A percentile compares a stretch with the other conserved stretches of the same genome.
Conservation (phyloP, 202 grass and related monocot genomes). For the Panicum hallii region DNA sequence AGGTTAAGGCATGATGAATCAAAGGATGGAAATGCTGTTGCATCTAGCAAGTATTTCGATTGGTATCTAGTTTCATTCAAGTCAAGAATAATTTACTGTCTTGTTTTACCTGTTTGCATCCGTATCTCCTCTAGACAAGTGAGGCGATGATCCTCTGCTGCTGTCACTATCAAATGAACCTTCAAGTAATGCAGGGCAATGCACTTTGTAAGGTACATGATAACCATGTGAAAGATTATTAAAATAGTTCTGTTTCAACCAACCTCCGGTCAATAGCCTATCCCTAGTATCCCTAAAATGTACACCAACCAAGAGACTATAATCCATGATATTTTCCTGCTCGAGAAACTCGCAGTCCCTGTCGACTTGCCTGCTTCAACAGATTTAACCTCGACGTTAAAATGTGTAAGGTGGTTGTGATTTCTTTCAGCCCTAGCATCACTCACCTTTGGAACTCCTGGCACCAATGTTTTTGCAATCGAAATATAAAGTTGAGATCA, state of each 20-base stretch:
- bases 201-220: conserved; percentile 32
- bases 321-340: conserved; percentile 87
- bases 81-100: neutral
- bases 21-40: conserved; percentile 13
- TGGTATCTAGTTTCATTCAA: neutral
- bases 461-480: conserved; percentile 78
- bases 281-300: conserved; percentile 75
- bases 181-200: conserved; percentile 52
- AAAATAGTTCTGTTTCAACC: conserved; percentile 37
- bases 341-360: conserved; percentile 77
- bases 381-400: conserved; percentile 32
- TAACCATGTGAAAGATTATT: conserved; percentile 19
- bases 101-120: conserved; percentile 61
- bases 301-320: conserved; percentile 82
- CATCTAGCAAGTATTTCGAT: conserved; percentile 7
- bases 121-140: conserved; percentile 58
- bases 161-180: conserved; percentile 64
- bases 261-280: conserved; percentile 59
- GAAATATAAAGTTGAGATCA: conserved; percentile 94
- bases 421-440: conserved; percentile 20
- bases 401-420: conserved; percentile 11
- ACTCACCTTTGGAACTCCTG: conserved; percentile 78
- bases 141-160: conserved; percentile 61
- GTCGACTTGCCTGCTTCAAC: conserved; percentile 67
- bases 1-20: neutral